Evolutionary conservation across 2,329 filamentous ascomycete genomes (phyloP), one percentile per base, ranked within the genome.

Genomic region (Grosmannia clavigera): DNA sequence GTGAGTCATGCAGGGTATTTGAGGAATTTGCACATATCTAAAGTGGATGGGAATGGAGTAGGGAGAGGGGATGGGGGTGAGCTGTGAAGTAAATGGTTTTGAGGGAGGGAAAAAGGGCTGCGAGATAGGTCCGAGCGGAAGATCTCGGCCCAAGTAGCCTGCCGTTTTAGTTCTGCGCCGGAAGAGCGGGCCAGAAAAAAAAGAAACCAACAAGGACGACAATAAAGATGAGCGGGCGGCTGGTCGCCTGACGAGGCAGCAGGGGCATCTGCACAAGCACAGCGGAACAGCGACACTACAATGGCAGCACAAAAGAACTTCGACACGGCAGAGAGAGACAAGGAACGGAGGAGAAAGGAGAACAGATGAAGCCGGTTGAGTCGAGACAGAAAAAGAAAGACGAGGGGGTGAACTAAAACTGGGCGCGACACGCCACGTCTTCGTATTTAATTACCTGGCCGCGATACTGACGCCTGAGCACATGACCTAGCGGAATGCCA

Each of bases 401-500:
- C 33, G 50, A 55, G 57, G 33, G 48, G 22, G 48, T 19, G 19
- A 55, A 55, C 33, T 11, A 57, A n/a, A 51, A 57, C 43, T 22
- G 33, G 50, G 50, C 46, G 54, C 54, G 59, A 29, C 54, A 53
- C 54, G 46, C 27, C 58, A 46, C n/a, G 53, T 35, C 55, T 33
- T 52, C 31, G 40, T 29, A 57, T 52, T 60, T 43, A 25, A 46
- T 40, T 25, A 9, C 38, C 48, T 27, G 11, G 33, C 54, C 67
- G 62, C 67, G 67, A 65, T 63, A 64, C 43, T 66, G 63, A 63
- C 66, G 65, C 67, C 65, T 65, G 61, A 57, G 65, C 67, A 68
- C 63, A 64, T 68, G 66, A 67, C 60, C 57, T 54, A 31, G 38
- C 52, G 56, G 50, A 50, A 33, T 25, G 19, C 40, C 48, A 57